Evolutionary conservation across 140 eudicot genomes (phyloP), one percentile per base, ranked within the genome.

Genomic region (Anethum foeniculum): DNA sequence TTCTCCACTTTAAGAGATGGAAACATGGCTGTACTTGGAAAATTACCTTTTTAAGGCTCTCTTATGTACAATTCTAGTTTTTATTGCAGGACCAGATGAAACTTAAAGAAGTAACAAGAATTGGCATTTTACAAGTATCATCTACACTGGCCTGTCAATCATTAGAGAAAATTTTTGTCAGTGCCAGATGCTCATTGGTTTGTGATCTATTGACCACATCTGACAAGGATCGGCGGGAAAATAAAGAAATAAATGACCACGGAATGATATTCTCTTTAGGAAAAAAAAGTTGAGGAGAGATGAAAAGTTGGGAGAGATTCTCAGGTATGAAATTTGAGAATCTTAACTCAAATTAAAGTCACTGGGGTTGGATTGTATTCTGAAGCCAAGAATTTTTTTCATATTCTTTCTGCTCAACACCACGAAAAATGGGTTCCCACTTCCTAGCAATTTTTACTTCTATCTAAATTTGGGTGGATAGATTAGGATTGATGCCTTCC

Each of bases 191-290:
- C 88, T 64, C 21, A 81, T 77, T 80, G 74, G 83, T 79, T 44
- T 74, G 83, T 38, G 56, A 32, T 47, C 46, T 79, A 83, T 85
- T 81, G 88, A 85, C 83, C 86, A 82, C 38, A 74, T 72, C 82
- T 77, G 89, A 81, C 79, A 58, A 44, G 78, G 84, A 81, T 82
- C 71, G 71, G 71, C 71, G 6, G 74, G 74, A 82, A 83, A 75
- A 83, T 52, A 73, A 64, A 68, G 89, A 88, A 79, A 77, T 88
- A 92, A 85, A 92, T 84, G 94, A 89, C 94, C 84, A 85, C 89
- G 82, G 96, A 94, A 92, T 90, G 85, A 30, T 86, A 88, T 85
- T 87, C 90, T 83, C 52, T 82, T n/a, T 81, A 80, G 77, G 28
- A 28, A 9, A 6, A 62, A 68, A 68, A 68, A 27, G 44, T 68